Percentiles rank a stretch among this genome's conserved stretches.
Evolutionary conservation across 2,329 filamentous ascomycete genomes (phyloP).

Genomic region (Aspergillus brasiliensis): DNA sequence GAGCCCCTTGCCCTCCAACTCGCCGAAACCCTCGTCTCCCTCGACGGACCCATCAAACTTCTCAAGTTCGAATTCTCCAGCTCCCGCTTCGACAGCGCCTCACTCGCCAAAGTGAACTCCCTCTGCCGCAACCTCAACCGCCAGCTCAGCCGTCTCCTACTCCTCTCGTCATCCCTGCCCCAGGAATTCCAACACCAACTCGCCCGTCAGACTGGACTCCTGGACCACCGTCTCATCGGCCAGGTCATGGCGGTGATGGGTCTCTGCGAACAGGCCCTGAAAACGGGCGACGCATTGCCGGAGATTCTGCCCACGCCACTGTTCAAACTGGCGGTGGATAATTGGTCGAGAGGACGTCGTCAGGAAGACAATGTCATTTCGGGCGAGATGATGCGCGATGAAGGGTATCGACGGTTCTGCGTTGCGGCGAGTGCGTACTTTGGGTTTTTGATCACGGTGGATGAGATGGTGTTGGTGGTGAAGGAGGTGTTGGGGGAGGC

Average conservation of each 20-base stretch:
- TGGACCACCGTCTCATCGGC: conserved; percentile 50
- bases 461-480: conserved; percentile 49
- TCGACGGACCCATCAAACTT: conserved; percentile 40
- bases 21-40: conserved; percentile 32
- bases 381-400: conserved; percentile 41
- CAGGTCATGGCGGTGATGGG: conserved; percentile 55
- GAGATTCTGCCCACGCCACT: conserved; percentile 53
- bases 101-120: conserved; percentile 34
- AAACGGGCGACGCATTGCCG: conserved; percentile 52
- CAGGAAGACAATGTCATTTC: conserved; percentile 28
- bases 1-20: conserved; percentile 36
- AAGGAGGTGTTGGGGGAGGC: conserved; percentile 50
- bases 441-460: conserved; percentile 46
- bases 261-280: conserved; percentile 51
- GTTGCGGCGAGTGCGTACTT: conserved; percentile 51
- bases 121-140: conserved; percentile 37
- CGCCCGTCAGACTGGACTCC: conserved; percentile 40
- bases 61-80: conserved; percentile 43
- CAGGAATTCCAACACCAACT: conserved; percentile 46
- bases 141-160: conserved; percentile 40
- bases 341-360: conserved; percentile 21
- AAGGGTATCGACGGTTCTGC: conserved; percentile 51
- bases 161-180: conserved; percentile 38
- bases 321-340: conserved; percentile 38
- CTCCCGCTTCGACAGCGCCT: conserved; percentile 40